These are phyloP conservation scores for Colletotrichum chrysophilum DNA, from an alignment of 2,329 filamentous ascomycete genomes.

Conservation along the genomic window DNA sequence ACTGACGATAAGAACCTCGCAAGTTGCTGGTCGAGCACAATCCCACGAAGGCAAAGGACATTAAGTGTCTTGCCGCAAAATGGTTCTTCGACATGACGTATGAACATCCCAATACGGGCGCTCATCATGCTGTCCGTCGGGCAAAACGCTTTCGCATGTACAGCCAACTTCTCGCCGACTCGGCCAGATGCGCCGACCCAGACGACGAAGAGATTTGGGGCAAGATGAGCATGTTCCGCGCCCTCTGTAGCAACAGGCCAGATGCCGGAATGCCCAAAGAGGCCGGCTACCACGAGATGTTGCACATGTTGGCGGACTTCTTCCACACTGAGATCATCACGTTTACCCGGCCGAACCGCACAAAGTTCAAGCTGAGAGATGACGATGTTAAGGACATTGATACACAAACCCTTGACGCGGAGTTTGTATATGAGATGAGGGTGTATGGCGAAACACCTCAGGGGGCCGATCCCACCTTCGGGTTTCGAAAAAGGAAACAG, in stretches of 20 bases:
- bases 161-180: not conserved
- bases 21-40: not conserved
- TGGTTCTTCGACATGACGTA: not conserved
- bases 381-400: accelerated
- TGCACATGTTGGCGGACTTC: conserved; percentile 6
- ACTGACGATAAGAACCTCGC: not conserved
- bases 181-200: not conserved
- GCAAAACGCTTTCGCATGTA: conserved; percentile 5
- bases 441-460: not conserved
- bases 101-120: too few species aligned
- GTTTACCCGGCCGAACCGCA: not conserved
- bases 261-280: not conserved
- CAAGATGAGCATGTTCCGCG: not conserved
- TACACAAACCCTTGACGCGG: not conserved
- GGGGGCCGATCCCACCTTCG: not conserved
- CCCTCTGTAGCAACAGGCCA: not conserved
- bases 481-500: not conserved
- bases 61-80: not conserved
- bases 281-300: conserved; percentile 7
- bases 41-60: not conserved
- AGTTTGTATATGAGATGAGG: not conserved
- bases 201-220: not conserved
- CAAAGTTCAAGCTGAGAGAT: not conserved
- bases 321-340: conserved; percentile 2
- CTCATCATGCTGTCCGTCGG: not conserved